phyloP scores from a whole-genome alignment of 169 alveolate genomes.

The Plasmodium reichenowi region DNA sequence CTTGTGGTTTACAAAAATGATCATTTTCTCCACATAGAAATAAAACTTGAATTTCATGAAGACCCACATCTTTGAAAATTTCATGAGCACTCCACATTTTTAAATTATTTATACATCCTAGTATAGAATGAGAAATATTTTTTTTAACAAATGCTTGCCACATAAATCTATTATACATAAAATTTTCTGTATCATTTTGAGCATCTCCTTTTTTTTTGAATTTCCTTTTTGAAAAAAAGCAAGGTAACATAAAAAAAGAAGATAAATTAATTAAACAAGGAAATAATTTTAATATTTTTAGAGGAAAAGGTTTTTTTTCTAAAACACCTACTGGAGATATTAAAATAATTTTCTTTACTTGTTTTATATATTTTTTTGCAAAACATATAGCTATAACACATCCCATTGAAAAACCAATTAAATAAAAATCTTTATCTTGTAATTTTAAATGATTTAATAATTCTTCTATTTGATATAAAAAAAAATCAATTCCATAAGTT shows the following conservation, averaged over 20 bases:
- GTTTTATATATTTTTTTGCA: conserved; percentile 83
- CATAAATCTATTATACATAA: conserved; percentile 79
- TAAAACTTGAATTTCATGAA: conserved; percentile 43
- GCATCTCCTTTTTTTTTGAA: conserved; percentile 41
- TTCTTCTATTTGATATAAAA: conserved; percentile 85
- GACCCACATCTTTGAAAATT: conserved; percentile 80
- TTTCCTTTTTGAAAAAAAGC: conserved; percentile 57
- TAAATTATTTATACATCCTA: conserved; percentile 84
- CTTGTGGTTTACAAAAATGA: conserved; percentile 55
- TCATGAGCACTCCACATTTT: conserved; percentile 85
- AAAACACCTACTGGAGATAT: conserved; percentile 87
- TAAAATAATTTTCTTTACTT: conserved; percentile 81
- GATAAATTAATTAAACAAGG: conserved; percentile 81
- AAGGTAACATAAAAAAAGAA: conserved; percentile 67
- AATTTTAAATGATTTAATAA: conserved; percentile 77
- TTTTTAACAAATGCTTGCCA: conserved; percentile 85
- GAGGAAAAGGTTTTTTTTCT: conserved; percentile 78
- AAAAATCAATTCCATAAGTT: conserved; percentile 82
- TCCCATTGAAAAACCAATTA: conserved; percentile 88
- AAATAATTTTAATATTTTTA: conserved; percentile 70
- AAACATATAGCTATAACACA: conserved; percentile 83
- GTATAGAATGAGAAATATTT: conserved; percentile 76
- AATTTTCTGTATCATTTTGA: conserved; percentile 35
- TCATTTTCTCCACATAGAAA: conserved; percentile 71
- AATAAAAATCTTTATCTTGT: conserved; percentile 74